Base-by-base conservation (phyloP, 1,284 basidiomycete genomes). In the Coniferiporia weirii region DNA sequence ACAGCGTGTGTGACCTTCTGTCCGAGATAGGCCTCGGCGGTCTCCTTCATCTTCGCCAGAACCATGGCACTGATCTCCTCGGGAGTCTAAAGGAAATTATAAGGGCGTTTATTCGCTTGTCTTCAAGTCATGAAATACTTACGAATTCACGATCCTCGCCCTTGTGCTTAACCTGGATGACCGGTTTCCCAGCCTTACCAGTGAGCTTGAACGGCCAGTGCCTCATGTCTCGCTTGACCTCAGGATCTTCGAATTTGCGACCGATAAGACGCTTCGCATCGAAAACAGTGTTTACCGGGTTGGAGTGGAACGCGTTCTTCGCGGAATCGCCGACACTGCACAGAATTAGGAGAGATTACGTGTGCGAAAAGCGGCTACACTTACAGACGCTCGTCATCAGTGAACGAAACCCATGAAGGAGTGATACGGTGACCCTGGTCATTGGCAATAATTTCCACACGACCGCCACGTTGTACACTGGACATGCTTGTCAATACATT, bases 1-100 rank as follows among this genome's bases (percentile, higher is more conserved):
- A 98, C 95, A 63, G 96, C 94, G 76, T 99, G 93, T 57, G 93
- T 95, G 73, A 99, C 96, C 75, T 94, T 91, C 73, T 95, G 83
- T 66, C 95, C 95, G 61, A 99, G 88, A 77, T 98, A 98, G 20
- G 95, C 93, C 82, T 98, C 96, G 63, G 96, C 96, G 49, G 93
- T 98, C 80, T 98, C 96, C 85, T 98, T 98, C 95, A 99, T 98
- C 83, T 98, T 98, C 63, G 75, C 80, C 63, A 98, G 78, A 68
- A 99, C 84, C 96, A 98, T 99, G 60, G 95, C 93, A 59, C 87
- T 91, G 67, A 95, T 84, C 76, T 95, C 93, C 73, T 95, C 92
- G 1, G 93, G 89, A 2, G 86, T 84, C 87, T 89, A 54, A 1
- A 53, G n/a, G 36, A 27, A 27, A 27, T 5, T 27, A 5, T 27